Evolutionary conservation across 2,329 filamentous ascomycete genomes (phyloP), one percentile per base, ranked within the genome.

Genomic region (Gnomoniopsis smithogilvyi): DNA sequence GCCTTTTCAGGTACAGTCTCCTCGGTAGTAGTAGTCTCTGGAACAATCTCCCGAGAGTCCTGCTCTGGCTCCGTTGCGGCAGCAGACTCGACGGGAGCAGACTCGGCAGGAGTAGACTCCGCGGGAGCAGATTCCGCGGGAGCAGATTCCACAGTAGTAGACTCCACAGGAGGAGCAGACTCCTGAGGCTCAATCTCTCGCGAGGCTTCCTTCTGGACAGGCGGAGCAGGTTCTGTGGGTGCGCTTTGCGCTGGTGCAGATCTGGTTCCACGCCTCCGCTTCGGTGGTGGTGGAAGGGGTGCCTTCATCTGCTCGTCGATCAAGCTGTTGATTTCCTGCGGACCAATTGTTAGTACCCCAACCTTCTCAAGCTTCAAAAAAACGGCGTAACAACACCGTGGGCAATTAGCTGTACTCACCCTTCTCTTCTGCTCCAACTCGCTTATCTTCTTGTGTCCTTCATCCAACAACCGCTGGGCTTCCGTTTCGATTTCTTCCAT

Each of bases 241-340:
- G 36, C 41, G 10, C 36, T 7, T 14, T 48, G 51, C 10, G 47
- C 36, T 11, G 19, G 21, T 24, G 45, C 45, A 43, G 54, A 61
- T 11, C 49, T 62, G n/a, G 58, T 51, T 3, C 56, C 56, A 21
- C 51, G 56, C 49, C 65, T 65, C 51, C 65, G 64, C 50, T 68
- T 66, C 14, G 70, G 69, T 1, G 67, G 51, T 2, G 67, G 51
- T 1, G 72, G 72, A 43, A 76, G 54, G 2, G 73, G 68, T 21
- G 63, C 53, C 54, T 70, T 68, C 34, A 78, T 64, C 59, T 76
- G 69, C 57, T 78, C 75, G 36, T 78, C 76, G 43, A 78, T 74
- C 45, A 72, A 66, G 21, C 70, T 74, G 54, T 78, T 78, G 59
- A 78, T 68, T 63, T 78, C 75, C 75, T 77, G 17, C 19, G 24